phyloP scores from a whole-genome alignment of 768 basidiomycete genomes.

The Trametes punicea region DNA sequence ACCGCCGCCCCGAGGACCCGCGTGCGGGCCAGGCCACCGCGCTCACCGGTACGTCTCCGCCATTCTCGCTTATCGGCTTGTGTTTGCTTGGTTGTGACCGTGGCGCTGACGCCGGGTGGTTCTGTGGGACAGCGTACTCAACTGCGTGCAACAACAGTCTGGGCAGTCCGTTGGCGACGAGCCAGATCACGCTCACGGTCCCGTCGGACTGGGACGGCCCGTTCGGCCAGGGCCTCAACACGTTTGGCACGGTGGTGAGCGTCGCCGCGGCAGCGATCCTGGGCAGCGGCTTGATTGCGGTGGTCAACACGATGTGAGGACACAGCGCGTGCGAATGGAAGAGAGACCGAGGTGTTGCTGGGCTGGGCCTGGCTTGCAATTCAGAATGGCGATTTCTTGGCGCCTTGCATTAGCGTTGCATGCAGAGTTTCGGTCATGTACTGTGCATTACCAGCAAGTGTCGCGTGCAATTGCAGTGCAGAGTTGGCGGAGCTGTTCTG shows the following conservation, averaged over 20 bases:
- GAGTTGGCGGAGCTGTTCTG: too few relatives aligned
- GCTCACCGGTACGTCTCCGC: slow-evolving; percentile 45
- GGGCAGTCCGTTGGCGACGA: slow-evolving; percentile 35
- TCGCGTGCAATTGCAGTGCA: too few relatives aligned
- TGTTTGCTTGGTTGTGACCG: not conserved
- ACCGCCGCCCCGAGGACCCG: slow-evolving; percentile 47
- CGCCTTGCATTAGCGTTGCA: too few relatives aligned
- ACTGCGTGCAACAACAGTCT: slow-evolving; percentile 39
- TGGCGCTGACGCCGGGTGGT: too few relatives aligned
- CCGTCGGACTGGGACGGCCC: slow-evolving; percentile 63
- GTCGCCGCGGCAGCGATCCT: slow-evolving; percentile 45
- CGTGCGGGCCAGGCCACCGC: slow-evolving; percentile 57
- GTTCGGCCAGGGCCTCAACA: slow-evolving; percentile 43
- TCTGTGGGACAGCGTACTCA: slow-evolving; percentile 46
- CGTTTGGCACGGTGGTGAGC: slow-evolving; percentile 41
- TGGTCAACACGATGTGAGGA: slow-evolving; percentile 52
- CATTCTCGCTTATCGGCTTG: not conserved
- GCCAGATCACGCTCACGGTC: slow-evolving; percentile 40
- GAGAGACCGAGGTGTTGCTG: not conserved
- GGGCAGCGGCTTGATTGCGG: slow-evolving; percentile 43
- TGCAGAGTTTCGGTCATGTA: too few relatives aligned
- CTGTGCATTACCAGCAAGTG: too few relatives aligned
- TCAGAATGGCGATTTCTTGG: too few relatives aligned
- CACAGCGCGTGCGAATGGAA: not conserved
- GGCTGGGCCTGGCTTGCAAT: slow-evolving; percentile 2